Evolutionary conservation across 2,329 filamentous ascomycete genomes (phyloP).

Genomic region (Scedosporium boydii): DNA sequence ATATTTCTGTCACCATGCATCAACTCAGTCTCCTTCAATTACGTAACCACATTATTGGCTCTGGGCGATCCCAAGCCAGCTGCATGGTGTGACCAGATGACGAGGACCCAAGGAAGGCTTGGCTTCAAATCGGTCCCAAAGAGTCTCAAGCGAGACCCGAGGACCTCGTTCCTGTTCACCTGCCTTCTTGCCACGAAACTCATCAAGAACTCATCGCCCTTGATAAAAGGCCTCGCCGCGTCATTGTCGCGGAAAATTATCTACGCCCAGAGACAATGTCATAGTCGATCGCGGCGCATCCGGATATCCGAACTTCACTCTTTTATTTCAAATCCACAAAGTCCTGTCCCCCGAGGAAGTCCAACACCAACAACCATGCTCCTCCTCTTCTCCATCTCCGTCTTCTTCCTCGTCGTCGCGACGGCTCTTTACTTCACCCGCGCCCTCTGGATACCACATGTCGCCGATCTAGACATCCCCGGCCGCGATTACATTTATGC

Average conservation of each 20-base stretch:
- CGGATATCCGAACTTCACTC: not conserved
- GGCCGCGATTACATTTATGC: conserved; percentile 60
- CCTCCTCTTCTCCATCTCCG: conserved; percentile 60
- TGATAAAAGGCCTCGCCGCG: not conserved
- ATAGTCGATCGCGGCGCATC: not conserved
- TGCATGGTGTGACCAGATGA: not conserved
- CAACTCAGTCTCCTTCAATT: not conserved
- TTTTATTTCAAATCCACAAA: not conserved
- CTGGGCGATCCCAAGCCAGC: too few relatives aligned
- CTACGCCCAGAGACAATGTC: not conserved
- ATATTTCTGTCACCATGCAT: too few relatives aligned
- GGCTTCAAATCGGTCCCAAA: not conserved
- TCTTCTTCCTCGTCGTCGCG: conserved; percentile 60
- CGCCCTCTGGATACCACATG: conserved; percentile 60
- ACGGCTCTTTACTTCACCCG: conserved; percentile 78
- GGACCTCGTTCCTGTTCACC: not conserved
- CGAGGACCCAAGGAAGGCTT: not conserved
- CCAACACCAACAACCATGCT: not conserved
- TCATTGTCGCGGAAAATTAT: not conserved
- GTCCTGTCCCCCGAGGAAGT: not conserved
- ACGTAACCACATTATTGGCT: not conserved
- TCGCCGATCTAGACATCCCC: conserved; percentile 50
- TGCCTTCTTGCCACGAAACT: not conserved
- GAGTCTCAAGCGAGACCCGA: not conserved
- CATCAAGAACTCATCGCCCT: not conserved